Percentiles rank a stretch among this genome's conserved stretches.
Evolutionary conservation across 2,329 filamentous ascomycete species (phyloP).

Genomic region (Diaporthe nobilis): DNA sequence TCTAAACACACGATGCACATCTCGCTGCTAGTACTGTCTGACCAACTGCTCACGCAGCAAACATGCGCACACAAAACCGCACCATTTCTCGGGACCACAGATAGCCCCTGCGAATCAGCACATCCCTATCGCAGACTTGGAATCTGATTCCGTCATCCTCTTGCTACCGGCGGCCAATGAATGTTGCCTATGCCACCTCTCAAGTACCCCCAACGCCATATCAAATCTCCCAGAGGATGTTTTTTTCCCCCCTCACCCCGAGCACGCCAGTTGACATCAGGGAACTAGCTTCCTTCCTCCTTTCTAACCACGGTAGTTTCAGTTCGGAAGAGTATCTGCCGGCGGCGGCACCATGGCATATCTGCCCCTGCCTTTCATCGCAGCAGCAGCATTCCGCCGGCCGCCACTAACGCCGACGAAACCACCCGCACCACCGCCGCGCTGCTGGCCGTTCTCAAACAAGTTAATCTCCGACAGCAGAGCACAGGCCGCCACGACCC

Average conservation of each 20-base stretch:
- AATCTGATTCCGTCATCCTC: too few species aligned
- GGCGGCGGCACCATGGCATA: neutral
- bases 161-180: neutral
- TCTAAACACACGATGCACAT: neutral
- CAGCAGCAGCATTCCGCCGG: neutral
- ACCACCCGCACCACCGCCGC: neutral
- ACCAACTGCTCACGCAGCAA: neutral
- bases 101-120: neutral
- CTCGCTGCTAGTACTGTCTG: neutral
- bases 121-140: neutral
- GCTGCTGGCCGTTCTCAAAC: constrained; percentile 10
- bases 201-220: neutral
- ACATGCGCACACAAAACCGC: neutral
- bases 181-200: neutral
- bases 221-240: too few species aligned
- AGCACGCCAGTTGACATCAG: neutral
- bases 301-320: neutral
- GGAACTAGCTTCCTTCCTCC: too few species aligned
- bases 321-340: neutral
- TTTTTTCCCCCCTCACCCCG: accelerated
- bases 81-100: too few species aligned
- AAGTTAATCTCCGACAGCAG: constrained; percentile 48
- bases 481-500: constrained; percentile 49
- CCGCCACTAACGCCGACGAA: constrained; percentile 26
- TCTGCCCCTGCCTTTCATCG: neutral